Percentiles rank a stretch among this genome's conserved stretches.
These are phyloP conservation scores for Neonothopanus nambi DNA, from an alignment of 1,284 basidiomycete species.

Conservation along the genomic window DNA sequence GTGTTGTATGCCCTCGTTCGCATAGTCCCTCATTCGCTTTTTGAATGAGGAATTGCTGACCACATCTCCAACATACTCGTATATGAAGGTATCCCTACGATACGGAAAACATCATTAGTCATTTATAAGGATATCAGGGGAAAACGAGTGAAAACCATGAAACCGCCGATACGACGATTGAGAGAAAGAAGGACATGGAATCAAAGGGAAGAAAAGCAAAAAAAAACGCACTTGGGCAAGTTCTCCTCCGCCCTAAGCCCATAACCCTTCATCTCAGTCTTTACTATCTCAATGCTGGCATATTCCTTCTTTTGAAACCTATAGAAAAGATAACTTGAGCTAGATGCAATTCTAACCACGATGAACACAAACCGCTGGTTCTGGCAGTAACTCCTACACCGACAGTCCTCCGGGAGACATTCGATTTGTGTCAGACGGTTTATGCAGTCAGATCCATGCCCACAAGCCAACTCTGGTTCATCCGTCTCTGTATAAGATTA, in stretches of 20 bases:
- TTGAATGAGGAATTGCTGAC: conserved; percentile 87
- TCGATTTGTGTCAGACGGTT: conserved; percentile 98
- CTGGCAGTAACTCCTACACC: conserved; percentile 79
- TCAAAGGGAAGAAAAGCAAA: not conserved
- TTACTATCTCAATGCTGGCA: conserved; percentile 86
- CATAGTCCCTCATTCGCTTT: conserved; percentile 94
- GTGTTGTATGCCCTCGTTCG: conserved; percentile 89
- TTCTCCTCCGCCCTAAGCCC: conserved; percentile 80
- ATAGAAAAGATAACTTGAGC: not conserved
- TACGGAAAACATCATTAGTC: not conserved
- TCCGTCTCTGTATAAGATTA: conserved; percentile 33
- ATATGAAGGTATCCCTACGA: conserved; percentile 88
- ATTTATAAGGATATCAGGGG: too few relatives aligned
- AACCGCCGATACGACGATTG: too few relatives aligned
- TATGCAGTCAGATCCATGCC: conserved; percentile 92
- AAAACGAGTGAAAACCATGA: too few relatives aligned
- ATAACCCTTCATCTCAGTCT: conserved; percentile 95
- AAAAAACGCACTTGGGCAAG: conserved; percentile 68
- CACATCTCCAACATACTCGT: conserved; percentile 98
- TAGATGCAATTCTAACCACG: conserved; percentile 3
- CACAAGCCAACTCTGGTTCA: conserved; percentile 72
- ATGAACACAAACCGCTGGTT: conserved; percentile 81
- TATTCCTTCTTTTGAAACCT: conserved; percentile 90
- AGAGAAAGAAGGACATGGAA: too few relatives aligned
- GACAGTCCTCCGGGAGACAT: conserved; percentile 87